Conservation (phyloP, 257 asterid species). For the Schizonepeta tenuifolia region DNA sequence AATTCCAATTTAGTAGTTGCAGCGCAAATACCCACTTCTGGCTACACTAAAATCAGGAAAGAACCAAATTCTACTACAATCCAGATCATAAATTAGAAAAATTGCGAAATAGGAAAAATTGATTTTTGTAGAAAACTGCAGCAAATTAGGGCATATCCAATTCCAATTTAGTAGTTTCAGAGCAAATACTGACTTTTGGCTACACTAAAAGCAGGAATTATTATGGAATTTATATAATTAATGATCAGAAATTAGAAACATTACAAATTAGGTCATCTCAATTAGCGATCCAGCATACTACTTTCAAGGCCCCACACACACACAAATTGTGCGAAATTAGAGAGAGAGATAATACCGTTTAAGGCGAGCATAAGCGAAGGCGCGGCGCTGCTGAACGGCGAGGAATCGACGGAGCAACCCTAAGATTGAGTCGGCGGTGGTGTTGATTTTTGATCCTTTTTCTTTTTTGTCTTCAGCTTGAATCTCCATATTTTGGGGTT, state of each 20-base stretch:
- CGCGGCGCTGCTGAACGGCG: slow-evolving; percentile 81
- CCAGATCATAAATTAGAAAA: not conserved
- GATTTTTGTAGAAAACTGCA: not conserved
- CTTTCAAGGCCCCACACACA: not conserved
- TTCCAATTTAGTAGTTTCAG: slow-evolving; percentile 8
- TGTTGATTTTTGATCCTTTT: slow-evolving; percentile 23
- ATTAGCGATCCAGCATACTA: not conserved
- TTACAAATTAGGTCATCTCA: not conserved
- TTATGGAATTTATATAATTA: too few relatives aligned
- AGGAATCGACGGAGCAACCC: slow-evolving; percentile 75
- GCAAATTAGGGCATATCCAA: not conserved
- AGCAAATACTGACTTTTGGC: not conserved
- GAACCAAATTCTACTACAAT: not conserved
- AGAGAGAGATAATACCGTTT: slow-evolving; percentile 53
- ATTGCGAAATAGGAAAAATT: slow-evolving; percentile 19
- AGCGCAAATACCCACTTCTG: not conserved
- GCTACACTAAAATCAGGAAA: not conserved
- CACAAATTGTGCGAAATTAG: not conserved
- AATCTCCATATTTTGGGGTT: slow-evolving; percentile 30
- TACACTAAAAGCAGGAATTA: not conserved
- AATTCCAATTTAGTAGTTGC: slow-evolving; percentile 2
- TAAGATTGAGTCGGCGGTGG: slow-evolving; percentile 33
- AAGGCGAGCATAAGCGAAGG: slow-evolving; percentile 82
- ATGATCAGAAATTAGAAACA: not conserved
- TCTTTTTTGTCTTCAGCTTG: slow-evolving; percentile 31